Percentiles rank a stretch among this genome's conserved stretches.
phyloP scores from a whole-genome alignment of 164 flowering plant genomes.

The Nymphaea colorata region DNA sequence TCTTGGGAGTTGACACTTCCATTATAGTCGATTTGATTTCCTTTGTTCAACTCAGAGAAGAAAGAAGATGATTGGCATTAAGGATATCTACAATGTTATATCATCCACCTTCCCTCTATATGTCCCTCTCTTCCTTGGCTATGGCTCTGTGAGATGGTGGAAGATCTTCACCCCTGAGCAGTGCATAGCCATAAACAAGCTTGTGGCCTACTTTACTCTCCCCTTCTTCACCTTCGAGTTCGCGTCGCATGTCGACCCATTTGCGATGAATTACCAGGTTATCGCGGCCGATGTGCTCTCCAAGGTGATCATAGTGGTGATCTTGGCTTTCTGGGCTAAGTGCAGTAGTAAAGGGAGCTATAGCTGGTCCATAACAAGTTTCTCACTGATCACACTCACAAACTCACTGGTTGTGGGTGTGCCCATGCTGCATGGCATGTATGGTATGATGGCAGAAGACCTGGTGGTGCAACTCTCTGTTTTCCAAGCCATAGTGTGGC shows the following conservation, averaged over 20 bases:
- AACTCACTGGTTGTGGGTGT: constrained; percentile 65
- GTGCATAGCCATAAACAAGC: constrained; percentile 41
- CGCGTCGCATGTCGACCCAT: constrained; percentile 43
- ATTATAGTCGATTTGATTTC: neutral
- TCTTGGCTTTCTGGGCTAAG: constrained; percentile 51
- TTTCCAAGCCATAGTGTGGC: constrained; percentile 54
- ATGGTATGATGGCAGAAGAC: constrained; percentile 38
- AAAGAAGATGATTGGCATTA: constrained; percentile 27
- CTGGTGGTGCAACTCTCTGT: constrained; percentile 56
- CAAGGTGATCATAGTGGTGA: constrained; percentile 33
- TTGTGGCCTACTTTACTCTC: constrained; percentile 58
- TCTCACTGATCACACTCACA: constrained; percentile 50
- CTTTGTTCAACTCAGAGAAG: neutral
- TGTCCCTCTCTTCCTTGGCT: constrained; percentile 37
- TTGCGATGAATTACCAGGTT: constrained; percentile 38
- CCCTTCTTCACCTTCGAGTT: constrained; percentile 67
- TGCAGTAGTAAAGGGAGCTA: constrained; percentile 45
- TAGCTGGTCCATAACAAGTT: constrained; percentile 61
- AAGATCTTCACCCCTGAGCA: constrained; percentile 47
- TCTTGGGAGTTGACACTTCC: no score
- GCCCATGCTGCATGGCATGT: constrained; percentile 64
- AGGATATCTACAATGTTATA: constrained; percentile 39
- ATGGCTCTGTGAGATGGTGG: constrained; percentile 55
- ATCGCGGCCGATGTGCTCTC: constrained; percentile 52
- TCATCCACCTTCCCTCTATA: constrained; percentile 44